These are phyloP conservation scores for Cinchona pubescens DNA, from an alignment of 257 asterid genomes.

Conservation along the genomic window DNA sequence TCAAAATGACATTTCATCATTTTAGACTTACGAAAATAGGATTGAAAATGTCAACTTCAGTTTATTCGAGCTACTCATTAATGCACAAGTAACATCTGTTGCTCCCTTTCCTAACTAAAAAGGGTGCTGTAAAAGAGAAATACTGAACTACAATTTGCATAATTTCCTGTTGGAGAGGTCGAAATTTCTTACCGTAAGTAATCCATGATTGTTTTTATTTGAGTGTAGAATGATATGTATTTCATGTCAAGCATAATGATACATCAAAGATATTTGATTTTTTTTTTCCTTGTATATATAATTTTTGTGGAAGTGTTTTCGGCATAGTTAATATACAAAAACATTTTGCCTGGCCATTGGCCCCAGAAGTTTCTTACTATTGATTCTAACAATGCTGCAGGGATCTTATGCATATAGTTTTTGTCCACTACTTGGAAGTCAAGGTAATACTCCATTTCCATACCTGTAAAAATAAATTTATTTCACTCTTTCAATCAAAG, in stretches of 20 bases:
- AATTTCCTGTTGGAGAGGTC: background rate
- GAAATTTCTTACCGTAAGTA: background rate
- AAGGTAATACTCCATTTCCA: slow-evolving; percentile 56
- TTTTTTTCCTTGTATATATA: background rate
- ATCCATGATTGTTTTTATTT: background rate
- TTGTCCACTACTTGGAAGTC: slow-evolving; percentile 98
- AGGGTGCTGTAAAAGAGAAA: background rate
- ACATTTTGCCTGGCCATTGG: background rate
- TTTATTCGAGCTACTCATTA: background rate
- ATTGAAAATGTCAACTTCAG: background rate
- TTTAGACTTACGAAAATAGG: background rate
- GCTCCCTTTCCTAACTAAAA: background rate
- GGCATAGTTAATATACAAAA: background rate
- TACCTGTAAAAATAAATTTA: background rate
- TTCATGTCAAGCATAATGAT: background rate
- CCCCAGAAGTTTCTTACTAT: slow-evolving; percentile 27
- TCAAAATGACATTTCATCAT: background rate
- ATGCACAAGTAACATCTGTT: background rate
- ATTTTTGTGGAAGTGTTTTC: too few relatives aligned
- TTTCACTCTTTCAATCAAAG: background rate
- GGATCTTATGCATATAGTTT: slow-evolving; percentile 95
- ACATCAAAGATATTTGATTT: background rate
- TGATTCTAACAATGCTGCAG: slow-evolving; percentile 55
- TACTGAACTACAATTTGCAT: background rate
- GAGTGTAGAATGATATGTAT: background rate